Base-by-base conservation (phyloP, 148 eudicot species). In the Fagopyrum tataricum region DNA sequence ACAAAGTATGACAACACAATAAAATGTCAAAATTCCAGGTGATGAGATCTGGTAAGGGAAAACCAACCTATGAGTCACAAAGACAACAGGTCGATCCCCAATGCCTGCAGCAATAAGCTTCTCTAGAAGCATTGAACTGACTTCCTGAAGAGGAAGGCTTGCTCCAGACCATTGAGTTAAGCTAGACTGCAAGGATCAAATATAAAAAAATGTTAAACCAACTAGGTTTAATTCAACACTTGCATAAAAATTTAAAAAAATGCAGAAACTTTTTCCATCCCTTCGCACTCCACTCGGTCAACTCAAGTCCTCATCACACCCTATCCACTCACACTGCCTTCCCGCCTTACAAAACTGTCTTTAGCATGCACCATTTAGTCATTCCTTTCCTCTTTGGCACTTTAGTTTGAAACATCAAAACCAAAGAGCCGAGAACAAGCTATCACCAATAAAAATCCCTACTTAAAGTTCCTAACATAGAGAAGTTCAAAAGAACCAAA, bases 101-200 rank as follows among this genome's bases (percentile, higher is more conserved):
- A 96, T 96, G 73, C 90, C 94, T 59, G 99, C 99, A 80, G 91
- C 94, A 79, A 90, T 78, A 81, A 96, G 92, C 86, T 90, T 96
- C 70, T 90, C 89, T 8, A 96, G 80, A 74, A 96, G 87, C 97
- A 92, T 90, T 20, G 97, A 87, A 77, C 97, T 96, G 46, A 96
- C 99, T 80, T 96, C 97, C 99, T 92, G 97, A 72, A 96, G 96
- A 79, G 99, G 99, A 75, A 96, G 85, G 73, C 96, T 96, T 73
- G 99, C 94, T 68, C 99, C 99, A 73, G 97, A 92, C 97, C 99
- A 96, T 81, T 90, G 97, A 0, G 99, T 96, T 62, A 96, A 97
- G 87, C 88, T 96, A 73, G 96, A 87, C 99, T 96, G 94, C 95
- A 87, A 75, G 59, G 21, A 74, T 47, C 15, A 31, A 31, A 80